Base-by-base conservation (phyloP, 2,329 filamentous ascomycete species). In the Calonectria pseudoreteaudii region DNA sequence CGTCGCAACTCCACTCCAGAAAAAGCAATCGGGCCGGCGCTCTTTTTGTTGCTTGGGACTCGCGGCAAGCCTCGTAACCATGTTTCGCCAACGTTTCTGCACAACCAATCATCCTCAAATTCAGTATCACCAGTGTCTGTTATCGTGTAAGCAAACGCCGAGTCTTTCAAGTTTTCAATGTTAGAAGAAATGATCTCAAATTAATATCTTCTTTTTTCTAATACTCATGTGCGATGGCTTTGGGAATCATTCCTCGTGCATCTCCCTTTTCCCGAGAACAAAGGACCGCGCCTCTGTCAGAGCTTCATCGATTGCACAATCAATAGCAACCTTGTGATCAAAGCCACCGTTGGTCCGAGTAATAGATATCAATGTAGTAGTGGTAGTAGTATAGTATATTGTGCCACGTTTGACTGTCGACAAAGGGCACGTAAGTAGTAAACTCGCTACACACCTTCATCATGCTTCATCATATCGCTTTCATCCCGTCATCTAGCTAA, bases 401-500 rank as follows among this genome's bases (percentile, higher is more conserved):
- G 70, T 66, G 47, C 66, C 71, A 44, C 72, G 31, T 70, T 73
- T 66, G 70, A 66, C 41, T 77, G 76, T 70, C 72, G 36, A 70
- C 71, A 71, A 69, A 68, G 50, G 71, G 60, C 68, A 73, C 49
- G 26, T 31, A 50, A 70, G 50, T 31, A 31, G 30, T 30, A 47
- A 73, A 68, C 68, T 73, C 66, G 72, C 73, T 74, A 77, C 70
- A 62, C 70, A 74, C 74, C 72, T 76, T 66, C 34, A 49, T 72
- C 75, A 68, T 78, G 68, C 71, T 56, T 66, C 36, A 38, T 38
- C 36, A 38, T 38, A 74, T 72, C 50, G 31, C 62, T 70, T 31
- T 34, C 77, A 62, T 74, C 73, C 60, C 56, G 10, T 71, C 76
- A 78, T 79, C 75, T 77, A 74, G 64, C 67, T 80, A 70, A 64